Evolutionary conservation across 345 rosid species (phyloP), one percentile per base, ranked within the genome.

Genomic region (Cochlearia excelsa): DNA sequence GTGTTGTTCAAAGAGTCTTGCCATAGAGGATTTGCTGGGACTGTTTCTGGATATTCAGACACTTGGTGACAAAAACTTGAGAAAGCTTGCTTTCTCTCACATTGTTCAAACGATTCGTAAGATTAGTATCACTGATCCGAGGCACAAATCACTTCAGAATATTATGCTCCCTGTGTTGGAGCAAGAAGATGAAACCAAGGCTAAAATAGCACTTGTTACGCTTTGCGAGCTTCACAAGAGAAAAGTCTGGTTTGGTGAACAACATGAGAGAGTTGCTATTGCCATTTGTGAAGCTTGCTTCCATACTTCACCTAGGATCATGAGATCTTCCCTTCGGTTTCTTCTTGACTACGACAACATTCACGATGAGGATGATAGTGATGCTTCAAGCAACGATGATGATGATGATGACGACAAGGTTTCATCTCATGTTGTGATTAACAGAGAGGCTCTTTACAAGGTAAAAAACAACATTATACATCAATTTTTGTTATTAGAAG

Each of bases 271-370:
- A 77, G 87, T 96, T 26, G 86, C 96, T 26, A 84, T 89, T 82
- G 88, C 97, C 1, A 84, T 93, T 69, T 93, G 99, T 75, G 79
- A 54, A 61, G 96, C 96, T 0, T 89, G 97, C 68, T 93, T 89
- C 63, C 96, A 93, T 79, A 58, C 88, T 29, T 81, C 94, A 37
- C 78, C 96, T 30, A 80, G 96, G 82, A 87, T 93, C 68, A 90
- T 87, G 92, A 78, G 81, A 26, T 82, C 95, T 35, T 67, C 90
- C 5, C 64, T 93, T n/a, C 79, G 89, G 4, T 93, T 87, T 77
- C 96, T 93, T 69, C 85, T 93, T 43, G 94, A 85, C 76, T 90
- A 74, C 58, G 99, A 93, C 79, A 89, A 84, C 81, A 72, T 87
- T 65, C 86, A 80, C 30, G 86, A 79, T 55, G 82, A 73, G 30